Conservation (phyloP, 768 basidiomycete genomes). For the Stropharia rugosoannulata region DNA sequence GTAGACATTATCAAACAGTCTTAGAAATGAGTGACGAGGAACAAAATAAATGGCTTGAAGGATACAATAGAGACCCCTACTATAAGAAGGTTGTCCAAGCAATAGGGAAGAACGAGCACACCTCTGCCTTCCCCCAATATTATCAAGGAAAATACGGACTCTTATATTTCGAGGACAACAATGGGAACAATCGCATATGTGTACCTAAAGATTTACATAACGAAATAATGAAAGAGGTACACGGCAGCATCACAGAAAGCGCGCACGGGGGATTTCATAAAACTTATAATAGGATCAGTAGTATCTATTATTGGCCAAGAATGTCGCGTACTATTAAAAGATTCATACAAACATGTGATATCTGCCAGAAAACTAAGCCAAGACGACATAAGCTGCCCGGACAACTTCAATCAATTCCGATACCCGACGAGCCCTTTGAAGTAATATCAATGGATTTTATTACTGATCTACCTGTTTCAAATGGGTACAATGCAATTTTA, state of each 20-base stretch:
- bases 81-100: too few species aligned
- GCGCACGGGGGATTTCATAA: neutral
- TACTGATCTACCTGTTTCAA: neutral
- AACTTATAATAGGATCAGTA: neutral
- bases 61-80: too few species aligned
- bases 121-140: too few species aligned
- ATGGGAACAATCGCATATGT: neutral
- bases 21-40: too few species aligned
- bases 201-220: neutral
- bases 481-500: neutral
- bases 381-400: neutral
- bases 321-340: neutral
- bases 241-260: neutral
- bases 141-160: neutral
- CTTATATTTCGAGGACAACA: conserved; percentile 2
- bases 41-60: too few species aligned
- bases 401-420: conserved; percentile 1
- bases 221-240: neutral
- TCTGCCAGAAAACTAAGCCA: conserved; percentile 10
- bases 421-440: neutral
- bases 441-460: conserved; percentile 9
- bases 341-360: conserved; percentile 2
- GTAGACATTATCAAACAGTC: too few species aligned
- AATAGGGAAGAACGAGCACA: too few species aligned
- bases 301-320: conserved; percentile 4